A percentile compares a stretch with the other conserved stretches of the same genome.
phyloP scores from a whole-genome alignment of 345 rosid species.

The Microcos paniculata region DNA sequence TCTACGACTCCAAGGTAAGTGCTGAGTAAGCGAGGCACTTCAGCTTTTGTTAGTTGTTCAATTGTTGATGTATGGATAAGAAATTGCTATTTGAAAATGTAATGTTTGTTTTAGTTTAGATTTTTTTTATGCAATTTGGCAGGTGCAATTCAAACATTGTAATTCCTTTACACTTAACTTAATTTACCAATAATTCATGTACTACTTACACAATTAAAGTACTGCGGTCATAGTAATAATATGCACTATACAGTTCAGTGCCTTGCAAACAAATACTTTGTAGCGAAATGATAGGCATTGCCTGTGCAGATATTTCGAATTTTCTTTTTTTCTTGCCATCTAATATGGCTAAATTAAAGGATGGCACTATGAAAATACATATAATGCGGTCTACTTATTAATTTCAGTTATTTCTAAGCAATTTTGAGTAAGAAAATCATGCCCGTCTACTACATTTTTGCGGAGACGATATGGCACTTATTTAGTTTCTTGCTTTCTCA shows the following conservation, averaged over 20 bases:
- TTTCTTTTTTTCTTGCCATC: not conserved
- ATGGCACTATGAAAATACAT: not conserved
- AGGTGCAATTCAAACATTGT: not conserved
- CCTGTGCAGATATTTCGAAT: not conserved
- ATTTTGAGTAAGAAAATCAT: not conserved
- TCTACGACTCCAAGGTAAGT: conserved; percentile 41
- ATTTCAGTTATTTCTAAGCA: not conserved
- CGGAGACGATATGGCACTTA: not conserved
- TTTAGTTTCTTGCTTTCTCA: not conserved
- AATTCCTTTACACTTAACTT: not conserved
- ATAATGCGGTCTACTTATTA: not conserved
- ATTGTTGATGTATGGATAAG: not conserved
- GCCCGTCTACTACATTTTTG: not conserved
- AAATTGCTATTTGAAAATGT: not conserved
- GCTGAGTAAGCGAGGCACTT: not conserved
- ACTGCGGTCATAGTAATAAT: not conserved
- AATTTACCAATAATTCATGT: too few species aligned
- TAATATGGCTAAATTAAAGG: not conserved
- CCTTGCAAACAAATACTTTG: not conserved
- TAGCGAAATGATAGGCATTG: not conserved
- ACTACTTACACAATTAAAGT: not conserved
- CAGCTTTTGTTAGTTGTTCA: not conserved
- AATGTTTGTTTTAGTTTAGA: not conserved
- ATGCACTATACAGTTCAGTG: not conserved
- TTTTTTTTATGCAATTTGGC: not conserved